Evolutionary conservation across 148 eudicot genomes (phyloP), one percentile per base, ranked within the genome.

Genomic region (Rhododendron ferrugineum): DNA sequence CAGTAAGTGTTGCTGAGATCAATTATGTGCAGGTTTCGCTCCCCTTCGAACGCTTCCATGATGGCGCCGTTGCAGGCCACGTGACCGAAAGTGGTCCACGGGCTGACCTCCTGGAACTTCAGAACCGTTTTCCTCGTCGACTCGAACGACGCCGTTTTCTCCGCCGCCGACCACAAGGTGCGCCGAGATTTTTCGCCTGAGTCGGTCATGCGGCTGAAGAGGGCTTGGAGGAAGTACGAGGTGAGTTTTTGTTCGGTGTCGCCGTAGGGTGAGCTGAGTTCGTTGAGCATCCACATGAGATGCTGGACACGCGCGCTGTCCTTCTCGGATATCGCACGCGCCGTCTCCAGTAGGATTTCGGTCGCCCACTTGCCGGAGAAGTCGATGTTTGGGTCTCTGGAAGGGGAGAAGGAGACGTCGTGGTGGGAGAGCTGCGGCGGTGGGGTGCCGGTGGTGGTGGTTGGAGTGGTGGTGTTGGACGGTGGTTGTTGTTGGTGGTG

Each of bases 1-100:
- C 99, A 97, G 68, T 84, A 93, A 0, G 99, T 95, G 88, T 91
- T 93, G 70, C 96, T 93, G 18, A 97, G 82, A 74, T 97, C 99
- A 32, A 97, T 84, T n/a, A 97, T 93, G 58, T 97, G 99, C 0
- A 97, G 74, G 32, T 90, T 93, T 5, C 82, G 32, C 54, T 94
- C 95, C 0, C 96, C 96, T 58, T 97, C 99, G 0, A 97, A 78
- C 0, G 95, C 95, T 23, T 97, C 99, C 82, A 97, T 89, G 75
- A 97, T 92, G 0, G 98, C 96, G 0, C 98, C 99, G 47, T 97
- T 97, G 42, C 91, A 88, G 0, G 99, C 98, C 36, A 97, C 99
- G 83, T 97, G 99, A 0, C 99, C 99, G 16, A 97, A 97, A 10
- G 93, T 97, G 11, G 95, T 89, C 99, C 99, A 97, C 1, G 99